Evolutionary conservation across 2,329 filamentous ascomycete species (phyloP).

Genomic region (Fusarium torreyae): DNA sequence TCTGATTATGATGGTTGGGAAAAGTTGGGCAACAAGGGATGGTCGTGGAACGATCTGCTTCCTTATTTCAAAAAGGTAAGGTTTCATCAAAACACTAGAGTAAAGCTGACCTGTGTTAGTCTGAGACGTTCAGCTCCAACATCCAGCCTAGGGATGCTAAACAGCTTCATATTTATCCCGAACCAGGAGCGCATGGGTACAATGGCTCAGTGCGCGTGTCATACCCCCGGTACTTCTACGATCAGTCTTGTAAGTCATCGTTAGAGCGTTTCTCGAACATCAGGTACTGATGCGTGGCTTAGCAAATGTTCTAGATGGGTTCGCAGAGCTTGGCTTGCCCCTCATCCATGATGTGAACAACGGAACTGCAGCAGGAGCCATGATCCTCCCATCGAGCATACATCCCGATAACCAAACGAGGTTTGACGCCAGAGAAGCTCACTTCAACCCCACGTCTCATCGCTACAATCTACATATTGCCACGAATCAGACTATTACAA

Average conservation of each 20-base stretch:
- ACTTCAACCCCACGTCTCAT: slow-evolving; percentile 6
- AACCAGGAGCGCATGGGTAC: slow-evolving; percentile 7
- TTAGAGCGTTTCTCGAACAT: neutral
- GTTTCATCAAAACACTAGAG: neutral
- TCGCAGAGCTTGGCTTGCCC: slow-evolving; percentile 27
- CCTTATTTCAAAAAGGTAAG: slow-evolving; percentile 62
- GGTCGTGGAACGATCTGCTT: slow-evolving; percentile 56
- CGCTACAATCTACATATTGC: slow-evolving; percentile 23
- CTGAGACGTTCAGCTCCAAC: slow-evolving; percentile 23
- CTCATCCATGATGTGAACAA: slow-evolving; percentile 29
- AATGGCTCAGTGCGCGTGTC: slow-evolving; percentile 31
- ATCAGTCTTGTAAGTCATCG: slow-evolving; percentile 13
- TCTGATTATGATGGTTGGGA: slow-evolving; percentile 63
- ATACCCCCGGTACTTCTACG: slow-evolving; percentile 28
- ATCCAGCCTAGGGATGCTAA: neutral
- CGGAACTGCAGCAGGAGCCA: slow-evolving; percentile 25
- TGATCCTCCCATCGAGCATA: slow-evolving; percentile 35
- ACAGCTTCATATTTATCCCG: slow-evolving; percentile 21
- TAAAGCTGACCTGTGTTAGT: slow-evolving; percentile 10
- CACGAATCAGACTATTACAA: slow-evolving; percentile 16
- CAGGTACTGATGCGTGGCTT: neutral
- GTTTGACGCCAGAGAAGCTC: slow-evolving; percentile 27
- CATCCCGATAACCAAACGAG: slow-evolving; percentile 20
- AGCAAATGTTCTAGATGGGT: slow-evolving; percentile 24
- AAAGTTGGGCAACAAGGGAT: slow-evolving; percentile 61